Evolutionary conservation across 306 rosid species (phyloP).

Genomic region (Geum urbanum): DNA sequence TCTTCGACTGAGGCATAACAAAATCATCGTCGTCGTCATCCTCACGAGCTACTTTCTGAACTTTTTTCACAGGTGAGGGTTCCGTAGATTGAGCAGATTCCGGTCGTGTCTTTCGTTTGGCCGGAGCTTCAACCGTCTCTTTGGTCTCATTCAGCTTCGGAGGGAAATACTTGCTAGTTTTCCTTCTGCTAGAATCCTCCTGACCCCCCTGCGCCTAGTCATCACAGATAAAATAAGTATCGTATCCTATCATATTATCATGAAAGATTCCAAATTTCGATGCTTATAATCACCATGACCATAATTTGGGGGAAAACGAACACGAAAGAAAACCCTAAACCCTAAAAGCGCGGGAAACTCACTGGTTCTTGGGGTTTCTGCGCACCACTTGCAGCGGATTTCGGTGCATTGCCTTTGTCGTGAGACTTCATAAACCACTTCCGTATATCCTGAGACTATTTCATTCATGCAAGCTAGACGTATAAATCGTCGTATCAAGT

Average conservation of each 20-base stretch:
- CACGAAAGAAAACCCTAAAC: neutral
- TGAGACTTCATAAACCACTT: constrained; percentile 98
- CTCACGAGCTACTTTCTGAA: constrained; percentile 38
- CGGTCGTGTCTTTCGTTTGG: constrained; percentile 59
- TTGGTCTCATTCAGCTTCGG: constrained; percentile 46
- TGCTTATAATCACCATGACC: too few relatives aligned
- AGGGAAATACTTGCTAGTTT: constrained; percentile 71
- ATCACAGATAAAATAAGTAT: neutral
- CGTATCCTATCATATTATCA: neutral
- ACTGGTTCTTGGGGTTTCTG: constrained; percentile 46
- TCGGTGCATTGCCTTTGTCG: constrained; percentile 46
- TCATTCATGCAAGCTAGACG: neutral
- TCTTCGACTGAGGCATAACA: constrained; percentile 33
- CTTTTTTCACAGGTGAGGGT: constrained; percentile 40
- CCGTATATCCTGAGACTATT: constrained; percentile 57
- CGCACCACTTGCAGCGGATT: constrained; percentile 15
- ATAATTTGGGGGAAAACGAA: too few relatives aligned
- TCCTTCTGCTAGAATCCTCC: constrained; percentile 61
- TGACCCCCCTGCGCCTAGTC: constrained; percentile 49
- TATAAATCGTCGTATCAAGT: neutral
- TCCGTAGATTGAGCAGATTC: constrained; percentile 36
- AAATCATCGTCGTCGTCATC: constrained; percentile 44
- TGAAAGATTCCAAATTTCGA: too few relatives aligned
- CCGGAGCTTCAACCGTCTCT: constrained; percentile 46
- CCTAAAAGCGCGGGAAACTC: constrained; percentile 12